Percentiles rank a stretch among this genome's conserved stretches.
Conservation (phyloP, 2,329 filamentous ascomycete genomes). For the Fusarium nisikadoi region DNA sequence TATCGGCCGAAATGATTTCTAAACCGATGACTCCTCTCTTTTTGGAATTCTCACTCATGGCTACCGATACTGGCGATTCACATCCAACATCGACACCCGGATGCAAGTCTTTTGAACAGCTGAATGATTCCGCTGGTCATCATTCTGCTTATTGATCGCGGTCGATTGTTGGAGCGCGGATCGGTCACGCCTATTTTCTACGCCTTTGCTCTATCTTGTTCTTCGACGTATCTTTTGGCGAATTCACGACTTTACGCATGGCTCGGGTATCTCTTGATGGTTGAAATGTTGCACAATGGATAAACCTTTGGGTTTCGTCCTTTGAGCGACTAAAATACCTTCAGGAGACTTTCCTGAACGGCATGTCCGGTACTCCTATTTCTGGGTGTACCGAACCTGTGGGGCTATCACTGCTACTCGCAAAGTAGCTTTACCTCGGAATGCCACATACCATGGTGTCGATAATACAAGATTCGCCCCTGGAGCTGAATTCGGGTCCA, state of each 20-base stretch:
- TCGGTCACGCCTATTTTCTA: conserved; percentile 46
- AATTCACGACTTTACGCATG: conserved; percentile 52
- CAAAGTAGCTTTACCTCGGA: conserved; percentile 17
- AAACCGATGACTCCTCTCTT: conserved; percentile 27
- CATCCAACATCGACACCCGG: conserved; percentile 44
- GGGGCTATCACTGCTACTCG: conserved; percentile 29
- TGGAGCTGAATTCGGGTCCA: conserved; percentile 23
- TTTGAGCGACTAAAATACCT: conserved; percentile 21
- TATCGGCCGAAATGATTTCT: conserved; percentile 51
- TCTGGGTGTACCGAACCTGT: conserved; percentile 43
- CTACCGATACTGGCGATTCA: conserved; percentile 42
- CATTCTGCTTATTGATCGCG: conserved; percentile 40
- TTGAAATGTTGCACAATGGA: conserved; percentile 23
- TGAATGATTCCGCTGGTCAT: conserved; percentile 33
- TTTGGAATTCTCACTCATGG: conserved; percentile 31
- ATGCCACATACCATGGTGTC: conserved; percentile 20
- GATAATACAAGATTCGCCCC: conserved; percentile 28
- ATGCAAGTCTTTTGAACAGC: conserved; percentile 36
- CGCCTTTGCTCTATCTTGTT: conserved; percentile 56
- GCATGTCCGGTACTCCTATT: conserved; percentile 52
- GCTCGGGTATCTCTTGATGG: conserved; percentile 51
- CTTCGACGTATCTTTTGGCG: conserved; percentile 52
- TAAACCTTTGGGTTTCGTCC: conserved; percentile 11
- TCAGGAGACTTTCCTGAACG: conserved; percentile 49
- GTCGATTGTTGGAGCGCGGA: conserved; percentile 43